Evolutionary conservation across 345 rosid genomes (phyloP).

Genomic region (Rhodamnia argentea): DNA sequence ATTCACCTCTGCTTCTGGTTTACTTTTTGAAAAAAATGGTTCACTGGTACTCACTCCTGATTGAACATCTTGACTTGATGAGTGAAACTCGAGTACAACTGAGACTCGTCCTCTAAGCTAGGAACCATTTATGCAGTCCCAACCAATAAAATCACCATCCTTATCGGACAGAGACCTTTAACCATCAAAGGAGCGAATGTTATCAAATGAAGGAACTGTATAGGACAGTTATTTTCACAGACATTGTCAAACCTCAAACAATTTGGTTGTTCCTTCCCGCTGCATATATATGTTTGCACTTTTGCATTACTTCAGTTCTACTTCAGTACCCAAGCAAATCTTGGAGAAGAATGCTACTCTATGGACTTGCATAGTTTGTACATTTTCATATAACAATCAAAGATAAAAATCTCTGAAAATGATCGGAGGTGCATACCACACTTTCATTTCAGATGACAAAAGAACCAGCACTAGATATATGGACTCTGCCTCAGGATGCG

Average conservation of each 20-base stretch:
- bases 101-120: not conserved
- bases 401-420: not conserved
- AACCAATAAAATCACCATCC: not conserved
- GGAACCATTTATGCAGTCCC: not conserved
- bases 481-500: conserved; percentile 28
- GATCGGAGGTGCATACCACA: not conserved
- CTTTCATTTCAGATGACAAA: conserved; percentile 25
- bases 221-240: not conserved
- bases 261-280: not conserved
- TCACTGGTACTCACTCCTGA: not conserved
- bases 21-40: not conserved
- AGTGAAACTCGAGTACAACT: not conserved
- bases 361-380: not conserved
- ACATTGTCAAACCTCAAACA: conserved; percentile 10
- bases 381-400: not conserved
- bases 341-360: not conserved
- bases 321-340: not conserved
- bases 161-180: not conserved
- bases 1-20: not conserved
- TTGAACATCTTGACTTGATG: not conserved
- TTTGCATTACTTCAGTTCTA: not conserved
- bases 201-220: not conserved
- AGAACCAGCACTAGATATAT: conserved; percentile 40
- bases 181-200: not conserved
- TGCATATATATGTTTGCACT: not conserved